Percentiles rank a stretch among this genome's conserved stretches.
phyloP scores from a whole-genome alignment of 495 filamentous ascomycete genomes.

The Letharia lupina region DNA sequence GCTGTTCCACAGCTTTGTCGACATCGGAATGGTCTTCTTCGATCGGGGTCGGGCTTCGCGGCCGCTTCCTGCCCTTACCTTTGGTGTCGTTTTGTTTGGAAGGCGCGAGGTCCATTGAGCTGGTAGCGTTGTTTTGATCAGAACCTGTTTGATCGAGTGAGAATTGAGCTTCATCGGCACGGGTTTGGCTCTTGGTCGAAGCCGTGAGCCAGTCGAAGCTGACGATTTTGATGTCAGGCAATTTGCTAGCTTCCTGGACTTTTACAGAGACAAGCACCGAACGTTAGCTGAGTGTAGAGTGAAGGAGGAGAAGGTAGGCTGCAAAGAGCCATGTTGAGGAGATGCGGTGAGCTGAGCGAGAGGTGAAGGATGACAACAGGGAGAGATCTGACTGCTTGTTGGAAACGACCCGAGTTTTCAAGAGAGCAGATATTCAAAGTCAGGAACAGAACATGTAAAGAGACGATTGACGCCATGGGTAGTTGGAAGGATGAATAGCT shows the following conservation, averaged over 20 bases:
- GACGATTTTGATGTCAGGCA: slow-evolving; percentile 47
- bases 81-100: not conserved
- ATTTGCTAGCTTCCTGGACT: slow-evolving; percentile 43
- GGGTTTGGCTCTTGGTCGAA: slow-evolving; percentile 37
- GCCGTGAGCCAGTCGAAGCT: slow-evolving; percentile 54
- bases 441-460: not conserved
- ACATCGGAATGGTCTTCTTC: not conserved
- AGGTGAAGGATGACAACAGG: slow-evolving; percentile 16
- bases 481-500: not conserved
- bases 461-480: not conserved
- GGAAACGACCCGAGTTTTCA: not conserved
- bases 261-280: not conserved
- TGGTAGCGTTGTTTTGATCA: not conserved
- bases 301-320: not conserved
- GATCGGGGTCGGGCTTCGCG: not conserved
- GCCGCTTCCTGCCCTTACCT: slow-evolving; percentile 1
- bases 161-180: slow-evolving; percentile 33
- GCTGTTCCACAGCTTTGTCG: slow-evolving; percentile 23
- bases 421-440: not conserved
- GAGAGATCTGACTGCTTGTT: slow-evolving; percentile 29
- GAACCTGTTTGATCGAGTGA: not conserved
- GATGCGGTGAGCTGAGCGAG: not conserved
- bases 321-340: not conserved
- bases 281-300: not conserved
- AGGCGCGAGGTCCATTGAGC: not conserved